Base-by-base conservation (phyloP, 169 alveolate genomes). In the Babesia gibsoni region DNA sequence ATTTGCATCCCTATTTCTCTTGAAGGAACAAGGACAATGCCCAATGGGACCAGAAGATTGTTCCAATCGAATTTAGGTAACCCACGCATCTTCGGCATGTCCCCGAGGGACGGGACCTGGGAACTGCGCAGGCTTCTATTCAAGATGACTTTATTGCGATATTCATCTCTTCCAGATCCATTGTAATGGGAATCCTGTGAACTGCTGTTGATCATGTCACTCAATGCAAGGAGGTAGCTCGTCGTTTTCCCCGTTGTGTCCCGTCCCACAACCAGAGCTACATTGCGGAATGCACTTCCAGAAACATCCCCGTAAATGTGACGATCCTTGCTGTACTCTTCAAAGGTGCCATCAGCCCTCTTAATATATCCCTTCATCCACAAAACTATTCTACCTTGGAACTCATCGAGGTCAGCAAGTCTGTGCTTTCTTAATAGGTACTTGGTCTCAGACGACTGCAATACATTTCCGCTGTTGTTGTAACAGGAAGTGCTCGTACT, bases 41-140 rank as follows among this genome's bases (percentile, higher is more conserved):
- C 82, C 41, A 35, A 9, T 4, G 87, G 87, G 23, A 59, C 66
- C 25, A 68, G 33, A 32, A 66, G 45, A 1, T 35, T 23, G 43
- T 78, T 54, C 65, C 80, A 67, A 25, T 75, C 74, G 52, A 75
- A 42, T 53, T 67, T 75, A 12, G 84, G 84, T 23, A 64, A 18
- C 22, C 84, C 84, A n/a, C 52, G 68, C n/a, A 75, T 42, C 27
- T 43, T 65, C 16, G 67, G 73, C 59, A 52, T 10, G 23, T 57
- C 52, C 23, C 46, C 20, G 29, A 29, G 36, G 3, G 52, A 1
- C 0, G 22, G 41, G 8, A 36, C 20, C 23, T 22, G 36, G 10
- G 8, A 2, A 8, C 67, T 30, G 22, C 67, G 27, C 33, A 63
- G 16, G 2, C 52, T 37, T 30, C 73, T 43, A 29, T 66, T 29